Evolutionary conservation across 2,329 filamentous ascomycete species (phyloP), one percentile per base, ranked within the genome.

Genomic region (Ophiostoma ips): DNA sequence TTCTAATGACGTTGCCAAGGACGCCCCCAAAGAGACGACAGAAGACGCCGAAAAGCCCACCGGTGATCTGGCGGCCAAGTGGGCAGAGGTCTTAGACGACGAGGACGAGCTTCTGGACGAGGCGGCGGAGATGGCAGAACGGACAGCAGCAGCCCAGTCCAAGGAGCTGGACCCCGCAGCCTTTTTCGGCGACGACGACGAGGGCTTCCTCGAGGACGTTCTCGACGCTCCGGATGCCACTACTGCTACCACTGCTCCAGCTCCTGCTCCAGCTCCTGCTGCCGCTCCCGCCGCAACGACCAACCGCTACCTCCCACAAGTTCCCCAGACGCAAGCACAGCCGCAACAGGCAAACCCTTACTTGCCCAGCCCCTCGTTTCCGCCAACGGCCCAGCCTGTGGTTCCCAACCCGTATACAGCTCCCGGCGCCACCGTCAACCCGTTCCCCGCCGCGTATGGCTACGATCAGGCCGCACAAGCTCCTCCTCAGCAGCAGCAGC

Each of bases 81-180:
- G 90, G 86, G 78, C 87, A 55, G 83, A 85, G 44, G 85, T 87
- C 40, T 77, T 95, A 58, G 83, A 89, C 55, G 79, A 87, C 53
- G 71, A 79, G 45, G 80, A 81, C 21, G 71, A 72, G 21, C 73
- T 84, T n/a, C 74, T 85, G 12, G 63, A 80, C 3, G 76, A 79
- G 10, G 79, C 31, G 3, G n/a, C 19, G 71, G 13, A 36, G 21
- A 15, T 18, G 9, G 13, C 45, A 18, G n/a, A 18, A 7, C n/a
- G 7, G 10, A 30, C 16, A 54, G 6, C 43, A 8, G 16, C 46
- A 3, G 38, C 18, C 19, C 68, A 68, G 33, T 53, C 60, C 4
- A 68, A 71, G 38, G 72, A 71, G 49, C 59, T 84, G 16, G 81
- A 86, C 56, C 73, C 79, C 1, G 68, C 76, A 24, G 72, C 74